These are phyloP conservation scores for Rhododendron molle DNA, from an alignment of 148 eudicot species.

Conservation along the genomic window DNA sequence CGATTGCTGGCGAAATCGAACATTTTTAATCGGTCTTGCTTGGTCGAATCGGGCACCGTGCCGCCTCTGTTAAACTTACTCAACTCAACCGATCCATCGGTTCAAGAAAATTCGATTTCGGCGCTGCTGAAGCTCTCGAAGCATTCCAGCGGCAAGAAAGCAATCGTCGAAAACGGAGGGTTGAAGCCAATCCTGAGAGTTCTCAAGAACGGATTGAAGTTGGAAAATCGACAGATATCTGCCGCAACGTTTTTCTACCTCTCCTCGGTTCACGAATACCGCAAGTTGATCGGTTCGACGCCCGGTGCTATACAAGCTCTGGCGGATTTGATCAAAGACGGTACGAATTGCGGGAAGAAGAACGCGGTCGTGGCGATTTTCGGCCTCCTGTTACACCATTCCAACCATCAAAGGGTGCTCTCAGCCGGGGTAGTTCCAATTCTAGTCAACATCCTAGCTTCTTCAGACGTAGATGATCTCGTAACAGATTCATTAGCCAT, in stretches of 20 bases:
- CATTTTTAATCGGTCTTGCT: slow-evolving; percentile 43
- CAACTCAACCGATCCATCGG: slow-evolving; percentile 31
- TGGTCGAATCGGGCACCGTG: slow-evolving; percentile 53
- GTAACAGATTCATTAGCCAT: slow-evolving; percentile 52
- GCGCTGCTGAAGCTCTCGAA: slow-evolving; percentile 72
- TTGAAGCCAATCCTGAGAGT: slow-evolving; percentile 36
- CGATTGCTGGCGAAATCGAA: slow-evolving; percentile 68
- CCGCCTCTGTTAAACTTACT: slow-evolving; percentile 58
- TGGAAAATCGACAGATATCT: slow-evolving; percentile 57
- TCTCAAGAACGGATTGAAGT: slow-evolving; percentile 42
- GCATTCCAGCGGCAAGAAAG: slow-evolving; percentile 50
- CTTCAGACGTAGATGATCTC: slow-evolving; percentile 40
- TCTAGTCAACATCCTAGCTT: slow-evolving; percentile 32
- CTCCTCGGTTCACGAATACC: slow-evolving; percentile 43
- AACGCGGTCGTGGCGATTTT: slow-evolving; percentile 64
- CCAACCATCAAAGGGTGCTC: slow-evolving; percentile 43
- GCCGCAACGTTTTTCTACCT: slow-evolving; percentile 78
- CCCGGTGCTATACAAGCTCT: slow-evolving; percentile 44
- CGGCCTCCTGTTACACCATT: slow-evolving; percentile 42
- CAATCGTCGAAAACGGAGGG: slow-evolving; percentile 64
- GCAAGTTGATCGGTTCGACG: slow-evolving; percentile 50
- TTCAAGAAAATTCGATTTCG: slow-evolving; percentile 64
- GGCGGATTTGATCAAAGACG: slow-evolving; percentile 47
- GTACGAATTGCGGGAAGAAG: slow-evolving; percentile 61
- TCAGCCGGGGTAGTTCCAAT: slow-evolving; percentile 45